Evolutionary conservation across 192 early-diverging fungal genomes (phyloP).

Genomic region (Spizellomyces punctatus): DNA sequence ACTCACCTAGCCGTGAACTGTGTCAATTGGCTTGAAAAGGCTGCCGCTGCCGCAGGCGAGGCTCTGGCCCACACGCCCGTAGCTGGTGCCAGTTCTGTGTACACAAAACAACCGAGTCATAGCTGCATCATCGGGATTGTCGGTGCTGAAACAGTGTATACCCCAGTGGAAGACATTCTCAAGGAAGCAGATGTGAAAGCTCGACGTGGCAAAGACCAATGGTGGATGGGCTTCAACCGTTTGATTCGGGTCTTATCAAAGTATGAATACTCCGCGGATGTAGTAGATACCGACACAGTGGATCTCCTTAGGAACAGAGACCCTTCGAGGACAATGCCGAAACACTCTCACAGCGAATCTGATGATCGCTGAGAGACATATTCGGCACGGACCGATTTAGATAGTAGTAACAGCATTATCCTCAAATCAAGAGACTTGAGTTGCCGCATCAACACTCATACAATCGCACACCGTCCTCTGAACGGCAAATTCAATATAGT

Average conservation of each 20-base stretch:
- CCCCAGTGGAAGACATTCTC: slow-evolving; percentile 68
- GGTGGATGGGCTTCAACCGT: slow-evolving; percentile 60
- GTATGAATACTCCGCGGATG: slow-evolving; percentile 46
- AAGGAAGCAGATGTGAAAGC: slow-evolving; percentile 80
- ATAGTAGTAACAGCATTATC: no score
- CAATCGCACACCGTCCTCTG: no score
- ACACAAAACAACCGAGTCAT: slow-evolving; percentile 58
- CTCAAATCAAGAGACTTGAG: no score
- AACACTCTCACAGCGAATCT: no score
- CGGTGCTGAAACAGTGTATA: slow-evolving; percentile 74
- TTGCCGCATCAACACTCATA: no score
- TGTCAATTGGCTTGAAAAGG: slow-evolving; percentile 80
- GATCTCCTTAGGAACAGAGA: slow-evolving; percentile 31
- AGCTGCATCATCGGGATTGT: slow-evolving; percentile 80
- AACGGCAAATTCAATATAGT: no score
- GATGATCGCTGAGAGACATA: no score
- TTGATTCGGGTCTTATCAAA: slow-evolving; percentile 53
- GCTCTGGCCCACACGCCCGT: slow-evolving; percentile 29
- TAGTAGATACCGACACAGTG: slow-evolving; percentile 8
- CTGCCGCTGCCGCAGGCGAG: slow-evolving; percentile 54
- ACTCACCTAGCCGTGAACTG: slow-evolving; percentile 80
- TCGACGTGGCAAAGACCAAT: slow-evolving; percentile 71
- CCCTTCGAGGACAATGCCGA: no score
- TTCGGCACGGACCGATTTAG: no score
- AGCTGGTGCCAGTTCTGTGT: slow-evolving; percentile 21